Conservation (phyloP, 1,284 basidiomycete species). For the Leccinum pachyderme region DNA sequence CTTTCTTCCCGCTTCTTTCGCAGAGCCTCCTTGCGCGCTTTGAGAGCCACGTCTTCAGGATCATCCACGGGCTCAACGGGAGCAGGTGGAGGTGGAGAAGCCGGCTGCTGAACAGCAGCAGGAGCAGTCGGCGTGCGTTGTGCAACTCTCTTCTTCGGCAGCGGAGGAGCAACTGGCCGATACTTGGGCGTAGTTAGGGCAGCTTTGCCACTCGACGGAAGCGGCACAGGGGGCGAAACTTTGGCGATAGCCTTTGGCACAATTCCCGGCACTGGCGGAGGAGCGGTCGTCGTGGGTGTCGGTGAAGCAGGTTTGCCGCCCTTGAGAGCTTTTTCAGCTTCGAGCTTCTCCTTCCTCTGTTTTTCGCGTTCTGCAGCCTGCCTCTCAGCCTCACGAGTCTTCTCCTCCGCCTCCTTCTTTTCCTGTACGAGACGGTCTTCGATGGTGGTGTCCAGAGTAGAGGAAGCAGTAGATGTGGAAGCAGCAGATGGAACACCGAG, state of each 20-base stretch:
- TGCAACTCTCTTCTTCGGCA: slow-evolving; percentile 35
- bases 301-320: slow-evolving; percentile 38
- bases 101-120: slow-evolving; percentile 25
- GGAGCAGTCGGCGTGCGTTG: slow-evolving; percentile 29
- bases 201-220: slow-evolving; percentile 32
- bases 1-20: slow-evolving; percentile 68
- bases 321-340: slow-evolving; percentile 62
- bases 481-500: slow-evolving; percentile 70
- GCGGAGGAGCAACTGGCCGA: slow-evolving; percentile 46
- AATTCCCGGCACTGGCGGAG: slow-evolving; percentile 36
- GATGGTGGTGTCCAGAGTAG: slow-evolving; percentile 70
- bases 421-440: slow-evolving; percentile 83
- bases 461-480: slow-evolving; percentile 38
- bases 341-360: slow-evolving; percentile 64
- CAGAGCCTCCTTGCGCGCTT: slow-evolving; percentile 62
- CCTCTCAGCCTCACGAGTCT: slow-evolving; percentile 68
- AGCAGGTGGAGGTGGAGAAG: slow-evolving; percentile 31
- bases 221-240: slow-evolving; percentile 14
- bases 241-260: slow-evolving; percentile 22
- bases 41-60: slow-evolving; percentile 64
- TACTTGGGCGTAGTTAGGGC: slow-evolving; percentile 33
- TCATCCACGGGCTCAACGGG: slow-evolving; percentile 45
- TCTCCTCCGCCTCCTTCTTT: slow-evolving; percentile 84
- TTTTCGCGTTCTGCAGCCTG: slow-evolving; percentile 77
- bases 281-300: slow-evolving; percentile 32